Evolutionary conservation across 768 basidiomycete genomes (phyloP), one percentile per base, ranked within the genome.

Genomic region (Boletus huronensis): DNA sequence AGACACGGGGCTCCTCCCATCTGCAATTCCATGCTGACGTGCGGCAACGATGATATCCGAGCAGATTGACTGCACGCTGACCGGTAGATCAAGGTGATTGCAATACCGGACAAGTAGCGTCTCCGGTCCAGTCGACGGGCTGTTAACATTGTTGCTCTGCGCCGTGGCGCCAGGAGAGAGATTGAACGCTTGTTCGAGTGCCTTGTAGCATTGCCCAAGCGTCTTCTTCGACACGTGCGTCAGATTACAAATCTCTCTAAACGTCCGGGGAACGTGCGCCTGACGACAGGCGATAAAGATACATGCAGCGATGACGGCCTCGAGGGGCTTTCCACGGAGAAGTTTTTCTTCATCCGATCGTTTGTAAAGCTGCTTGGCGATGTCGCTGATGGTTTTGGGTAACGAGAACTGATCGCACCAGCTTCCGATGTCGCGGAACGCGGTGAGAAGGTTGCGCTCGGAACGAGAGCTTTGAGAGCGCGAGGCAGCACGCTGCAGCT

Each of bases 221-320:
- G 86, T 81, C 77, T 98, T 97, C 77, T 98, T 98, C 66, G 90
- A 87, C 55, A 98, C 96, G 63, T 90, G 86, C 8, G 93, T 93
- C 59, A 95, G 76, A 68, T 91, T 88, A 74, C 91, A 94, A 45
- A 97, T 95, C 76, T 97, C 97, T 65, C 90, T 85, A 76, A 98
- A 98, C 50, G 94, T 96, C 55, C 96, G 81, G 0, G 92, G 91
- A n/a, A 96, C 93, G 62, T 94, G 89, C 8, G 90, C 94, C 71
- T 95, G 91, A 35, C 96, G 82, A 70, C 94, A 97, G 0, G 95
- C 96, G 63, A 98, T 95, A 71, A 98, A 97, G 67, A 98, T 95
- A 73, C 96, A 98, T 1, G 96, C 95, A 28, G 96, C 96, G 58
- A 97, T 93, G 67, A 97, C 87, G 6, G 94, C 94, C 54, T 94